Conservation (phyloP, 306 rosid genomes). For the Macrotyloma uniflorum region DNA sequence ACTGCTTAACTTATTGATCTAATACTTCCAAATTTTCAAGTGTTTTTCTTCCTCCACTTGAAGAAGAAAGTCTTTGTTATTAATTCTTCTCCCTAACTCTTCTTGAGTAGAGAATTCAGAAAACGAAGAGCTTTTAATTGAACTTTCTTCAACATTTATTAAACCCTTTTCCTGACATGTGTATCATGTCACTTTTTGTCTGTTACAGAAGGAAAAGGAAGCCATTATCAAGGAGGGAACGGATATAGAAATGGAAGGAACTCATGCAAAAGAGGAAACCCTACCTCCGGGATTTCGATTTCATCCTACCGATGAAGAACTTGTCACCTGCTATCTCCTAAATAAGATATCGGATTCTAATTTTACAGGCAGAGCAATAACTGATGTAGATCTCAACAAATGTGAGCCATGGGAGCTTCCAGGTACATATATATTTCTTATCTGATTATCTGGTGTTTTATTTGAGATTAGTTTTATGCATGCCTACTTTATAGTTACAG, state of each 20-base stretch:
- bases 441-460: conserved; percentile 5
- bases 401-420: conserved; percentile 99
- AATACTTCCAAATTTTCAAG: neutral
- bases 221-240: conserved; percentile 42
- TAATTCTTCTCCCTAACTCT: neutral
- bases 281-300: conserved; percentile 93
- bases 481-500: neutral
- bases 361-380: conserved; percentile 73
- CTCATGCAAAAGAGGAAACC: conserved; percentile 57
- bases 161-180: neutral
- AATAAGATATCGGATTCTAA: conserved; percentile 75
- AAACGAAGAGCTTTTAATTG: neutral
- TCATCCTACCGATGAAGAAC: conserved; percentile 95
- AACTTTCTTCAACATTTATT: neutral
- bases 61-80: conserved; percentile 23
- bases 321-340: conserved; percentile 74
- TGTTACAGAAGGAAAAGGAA: conserved; percentile 51
- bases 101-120: neutral
- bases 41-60: conserved; percentile 21
- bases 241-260: conserved; percentile 55
- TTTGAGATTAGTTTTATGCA: neutral
- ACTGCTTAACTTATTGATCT: conserved; percentile 16
- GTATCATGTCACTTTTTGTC: conserved; percentile 40
- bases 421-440: conserved; percentile 43
- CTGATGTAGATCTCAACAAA: conserved; percentile 93